These are phyloP conservation scores for Umbilicaria muhlenbergii DNA, from an alignment of 495 filamentous ascomycete genomes.

Conservation along the genomic window DNA sequence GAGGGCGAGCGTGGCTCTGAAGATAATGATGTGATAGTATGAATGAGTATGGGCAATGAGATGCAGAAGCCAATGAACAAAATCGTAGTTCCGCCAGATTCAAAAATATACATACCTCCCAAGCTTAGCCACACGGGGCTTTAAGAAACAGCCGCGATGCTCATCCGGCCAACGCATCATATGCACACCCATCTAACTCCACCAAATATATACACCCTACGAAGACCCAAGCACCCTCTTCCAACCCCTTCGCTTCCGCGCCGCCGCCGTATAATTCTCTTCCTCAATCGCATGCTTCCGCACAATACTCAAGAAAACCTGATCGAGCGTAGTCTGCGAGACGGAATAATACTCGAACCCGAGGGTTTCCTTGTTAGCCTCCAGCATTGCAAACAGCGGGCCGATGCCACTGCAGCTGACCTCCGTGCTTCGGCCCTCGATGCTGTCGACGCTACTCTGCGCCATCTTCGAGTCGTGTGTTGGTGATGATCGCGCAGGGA, in stretches of 20 bases:
- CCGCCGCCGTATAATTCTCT: conserved; percentile 42
- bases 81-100: too few relatives aligned
- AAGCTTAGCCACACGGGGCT: too few relatives aligned
- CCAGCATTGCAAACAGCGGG: conserved; percentile 51
- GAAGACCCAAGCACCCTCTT: too few relatives aligned
- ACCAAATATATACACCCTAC: too few relatives aligned
- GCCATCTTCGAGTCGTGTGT: conserved; percentile 7
- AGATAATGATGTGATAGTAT: too few relatives aligned
- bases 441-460: neutral
- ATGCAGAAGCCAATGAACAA: too few relatives aligned
- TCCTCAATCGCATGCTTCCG: conserved; percentile 60
- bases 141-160: too few relatives aligned
- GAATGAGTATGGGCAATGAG: too few relatives aligned
- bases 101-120: too few relatives aligned
- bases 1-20: too few relatives aligned
- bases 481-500: conserved; percentile 29
- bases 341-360: conserved; percentile 70
- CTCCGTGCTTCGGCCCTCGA: neutral
- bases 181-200: too few relatives aligned
- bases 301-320: conserved; percentile 76
- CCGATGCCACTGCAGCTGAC: conserved; percentile 27
- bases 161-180: too few relatives aligned
- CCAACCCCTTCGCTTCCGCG: conserved; percentile 1
- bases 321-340: conserved; percentile 67
- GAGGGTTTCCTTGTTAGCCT: conserved; percentile 45